phyloP scores from a whole-genome alignment of 176 grass and related monocot genomes.

The Ampelocalamus luodianensis region DNA sequence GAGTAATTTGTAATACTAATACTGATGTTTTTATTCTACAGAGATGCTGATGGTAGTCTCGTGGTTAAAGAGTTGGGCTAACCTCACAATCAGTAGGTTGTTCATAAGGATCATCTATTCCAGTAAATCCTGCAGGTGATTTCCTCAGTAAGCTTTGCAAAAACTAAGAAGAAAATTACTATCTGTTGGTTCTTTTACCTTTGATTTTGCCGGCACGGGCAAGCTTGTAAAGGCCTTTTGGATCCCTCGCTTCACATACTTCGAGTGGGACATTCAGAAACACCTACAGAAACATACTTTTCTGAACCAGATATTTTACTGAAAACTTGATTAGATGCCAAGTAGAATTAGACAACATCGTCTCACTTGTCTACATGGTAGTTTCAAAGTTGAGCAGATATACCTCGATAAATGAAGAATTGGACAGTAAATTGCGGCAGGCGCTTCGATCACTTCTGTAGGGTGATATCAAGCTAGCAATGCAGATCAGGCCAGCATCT shows the following conservation, averaged over 20 bases:
- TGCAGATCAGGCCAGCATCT: constrained; percentile 86
- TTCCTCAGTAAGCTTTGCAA: constrained; percentile 9
- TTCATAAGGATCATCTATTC: constrained; percentile 93
- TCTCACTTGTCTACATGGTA: not conserved
- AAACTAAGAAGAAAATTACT: not conserved
- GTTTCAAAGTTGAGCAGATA: not conserved
- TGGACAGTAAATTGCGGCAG: constrained; percentile 62
- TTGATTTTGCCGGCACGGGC: constrained; percentile 89
- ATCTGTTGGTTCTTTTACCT: constrained; percentile 41
- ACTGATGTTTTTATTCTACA: not conserved
- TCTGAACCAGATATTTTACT: not conserved
- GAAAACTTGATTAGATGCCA: not conserved
- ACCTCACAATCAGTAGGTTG: constrained; percentile 80
- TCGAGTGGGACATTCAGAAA: constrained; percentile 81
- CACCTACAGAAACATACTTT: constrained; percentile 48
- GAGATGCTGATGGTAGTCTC: not conserved
- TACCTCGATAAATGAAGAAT: constrained; percentile 73
- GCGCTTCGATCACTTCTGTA: constrained; percentile 65
- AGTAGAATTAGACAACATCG: not conserved
- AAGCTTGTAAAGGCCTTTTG: constrained; percentile 95
- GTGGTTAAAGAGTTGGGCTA: constrained; percentile 1
- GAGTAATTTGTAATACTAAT: not conserved
- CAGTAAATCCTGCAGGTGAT: constrained; percentile 69
- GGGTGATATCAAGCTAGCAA: constrained; percentile 88
- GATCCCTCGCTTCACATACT: constrained; percentile 82